Percentiles rank a stretch among this genome's conserved stretches.
These are phyloP conservation scores for Penicillium dipodomyicola DNA, from an alignment of 495 filamentous ascomycete genomes.

Conservation along the genomic window DNA sequence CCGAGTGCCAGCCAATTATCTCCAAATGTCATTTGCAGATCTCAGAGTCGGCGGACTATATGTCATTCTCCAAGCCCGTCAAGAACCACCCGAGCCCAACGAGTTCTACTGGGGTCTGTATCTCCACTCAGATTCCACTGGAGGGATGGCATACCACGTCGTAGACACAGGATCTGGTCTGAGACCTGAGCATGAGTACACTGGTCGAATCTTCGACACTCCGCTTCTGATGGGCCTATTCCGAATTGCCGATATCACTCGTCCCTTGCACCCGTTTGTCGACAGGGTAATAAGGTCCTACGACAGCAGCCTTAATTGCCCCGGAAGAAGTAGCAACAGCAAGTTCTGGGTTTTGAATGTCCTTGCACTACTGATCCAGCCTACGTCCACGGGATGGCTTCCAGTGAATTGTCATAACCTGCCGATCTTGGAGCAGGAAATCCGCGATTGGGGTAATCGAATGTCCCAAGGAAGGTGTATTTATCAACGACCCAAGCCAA, in stretches of 20 bases:
- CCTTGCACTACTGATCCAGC: slow-evolving; percentile 9
- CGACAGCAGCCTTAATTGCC: slow-evolving; percentile 10
- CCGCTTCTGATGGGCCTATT: slow-evolving; percentile 23
- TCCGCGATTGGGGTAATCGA: slow-evolving; percentile 21
- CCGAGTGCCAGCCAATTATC: background rate
- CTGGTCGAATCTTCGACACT: slow-evolving; percentile 10
- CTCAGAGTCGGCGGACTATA: slow-evolving; percentile 18
- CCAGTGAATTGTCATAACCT: slow-evolving; percentile 16
- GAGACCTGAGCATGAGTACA: slow-evolving; percentile 16
- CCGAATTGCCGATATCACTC: slow-evolving; percentile 13
- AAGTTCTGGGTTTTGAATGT: slow-evolving; percentile 17
- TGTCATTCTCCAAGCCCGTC: slow-evolving; percentile 15
- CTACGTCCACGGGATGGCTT: slow-evolving; percentile 3
- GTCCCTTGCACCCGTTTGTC: background rate
- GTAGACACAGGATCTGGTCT: slow-evolving; percentile 15
- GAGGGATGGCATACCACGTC: slow-evolving; percentile 24
- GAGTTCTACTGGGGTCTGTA: slow-evolving; percentile 28
- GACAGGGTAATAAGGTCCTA: slow-evolving; percentile 13
- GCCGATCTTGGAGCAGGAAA: slow-evolving; percentile 12
- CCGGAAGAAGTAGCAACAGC: slow-evolving; percentile 13
- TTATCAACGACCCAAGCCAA: slow-evolving; percentile 13
- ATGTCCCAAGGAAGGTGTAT: slow-evolving; percentile 3
- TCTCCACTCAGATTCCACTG: slow-evolving; percentile 7
- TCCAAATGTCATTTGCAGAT: slow-evolving; percentile 4
- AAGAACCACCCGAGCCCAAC: slow-evolving; percentile 19